Conservation (phyloP, 352 stramenopile genomes). For the Globisporangium iwayamae region DNA sequence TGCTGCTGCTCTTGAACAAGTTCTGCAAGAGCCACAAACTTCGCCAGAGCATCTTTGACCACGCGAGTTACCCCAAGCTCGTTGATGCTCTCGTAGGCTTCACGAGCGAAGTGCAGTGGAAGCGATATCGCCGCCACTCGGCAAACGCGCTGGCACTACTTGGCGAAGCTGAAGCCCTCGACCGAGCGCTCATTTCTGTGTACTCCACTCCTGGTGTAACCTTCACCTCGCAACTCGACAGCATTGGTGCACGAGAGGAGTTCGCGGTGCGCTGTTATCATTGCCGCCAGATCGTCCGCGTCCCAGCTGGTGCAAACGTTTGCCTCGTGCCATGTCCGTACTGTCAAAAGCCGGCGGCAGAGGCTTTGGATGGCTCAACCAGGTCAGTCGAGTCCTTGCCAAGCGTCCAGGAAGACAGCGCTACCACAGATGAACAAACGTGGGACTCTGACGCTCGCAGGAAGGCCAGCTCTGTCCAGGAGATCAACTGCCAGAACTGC, state of each 20-base stretch:
- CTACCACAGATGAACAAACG: neutral
- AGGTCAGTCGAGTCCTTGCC: slow-evolving; percentile 24
- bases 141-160: slow-evolving; percentile 42
- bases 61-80: slow-evolving; percentile 42
- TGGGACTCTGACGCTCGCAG: neutral
- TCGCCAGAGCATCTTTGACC: slow-evolving; percentile 36
- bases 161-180: slow-evolving; percentile 39
- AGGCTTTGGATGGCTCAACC: slow-evolving; percentile 29
- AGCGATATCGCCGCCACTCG: slow-evolving; percentile 32
- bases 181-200: slow-evolving; percentile 24
- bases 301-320: slow-evolving; percentile 27
- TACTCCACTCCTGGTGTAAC: neutral
- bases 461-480: slow-evolving; percentile 9
- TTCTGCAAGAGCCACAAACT: slow-evolving; percentile 37
- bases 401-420: slow-evolving; percentile 25
- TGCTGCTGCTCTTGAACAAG: slow-evolving; percentile 38
- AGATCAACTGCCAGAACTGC: slow-evolving; percentile 63
- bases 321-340: slow-evolving; percentile 36
- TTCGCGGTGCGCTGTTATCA: slow-evolving; percentile 50
- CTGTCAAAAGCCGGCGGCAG: slow-evolving; percentile 39
- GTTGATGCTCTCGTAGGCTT: slow-evolving; percentile 37
- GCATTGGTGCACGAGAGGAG: neutral
- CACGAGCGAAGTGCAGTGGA: slow-evolving; percentile 27
- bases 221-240: neutral
- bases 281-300: slow-evolving; percentile 49